A percentile compares a stretch with the other conserved stretches of the same genome.
phyloP scores from a whole-genome alignment of 305 asterid genomes.

The Solanum hybrid region DNA sequence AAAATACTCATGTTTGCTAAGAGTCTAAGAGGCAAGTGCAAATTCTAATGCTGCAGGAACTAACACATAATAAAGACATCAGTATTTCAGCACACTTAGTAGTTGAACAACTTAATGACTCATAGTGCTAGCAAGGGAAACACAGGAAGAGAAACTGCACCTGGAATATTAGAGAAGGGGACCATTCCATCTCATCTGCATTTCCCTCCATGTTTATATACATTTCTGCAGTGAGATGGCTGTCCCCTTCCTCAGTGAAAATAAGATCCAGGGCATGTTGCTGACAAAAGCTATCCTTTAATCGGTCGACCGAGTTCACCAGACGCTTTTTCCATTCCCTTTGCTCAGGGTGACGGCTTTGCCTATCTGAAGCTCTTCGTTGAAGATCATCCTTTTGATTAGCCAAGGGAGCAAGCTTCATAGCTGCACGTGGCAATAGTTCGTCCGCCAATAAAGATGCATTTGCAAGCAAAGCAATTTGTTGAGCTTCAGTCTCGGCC shows the following conservation, averaged over 20 bases:
- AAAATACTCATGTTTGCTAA: neutral
- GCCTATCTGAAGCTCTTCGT: slow-evolving; percentile 77
- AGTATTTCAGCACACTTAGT: neutral
- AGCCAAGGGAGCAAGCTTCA: slow-evolving; percentile 68
- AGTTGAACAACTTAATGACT: neutral
- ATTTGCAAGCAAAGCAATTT: slow-evolving; percentile 95
- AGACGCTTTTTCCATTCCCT: slow-evolving; percentile 97
- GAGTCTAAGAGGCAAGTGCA: neutral
- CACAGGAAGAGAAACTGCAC: slow-evolving; percentile 28
- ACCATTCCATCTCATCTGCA: slow-evolving; percentile 80
- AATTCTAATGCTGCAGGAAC: neutral
- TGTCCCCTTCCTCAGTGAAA: slow-evolving; percentile 93
- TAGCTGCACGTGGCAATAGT: slow-evolving; percentile 92
- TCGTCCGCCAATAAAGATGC: slow-evolving; percentile 94
- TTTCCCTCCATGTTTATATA: slow-evolving; percentile 83
- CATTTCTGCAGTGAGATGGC: slow-evolving; percentile 76
- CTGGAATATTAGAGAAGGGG: slow-evolving; percentile 93
- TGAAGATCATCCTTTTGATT: slow-evolving; percentile 66
- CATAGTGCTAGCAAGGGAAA: neutral
- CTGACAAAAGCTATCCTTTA: slow-evolving; percentile 96
- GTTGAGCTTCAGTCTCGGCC: slow-evolving; percentile 97
- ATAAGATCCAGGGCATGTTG: slow-evolving; percentile 95
- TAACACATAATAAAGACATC: neutral
- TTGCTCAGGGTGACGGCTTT: slow-evolving; percentile 91
- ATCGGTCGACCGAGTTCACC: slow-evolving; percentile 63